Evolutionary conservation across 257 asterid genomes (phyloP), one percentile per base, ranked within the genome.

Genomic region (Solanum chilense): DNA sequence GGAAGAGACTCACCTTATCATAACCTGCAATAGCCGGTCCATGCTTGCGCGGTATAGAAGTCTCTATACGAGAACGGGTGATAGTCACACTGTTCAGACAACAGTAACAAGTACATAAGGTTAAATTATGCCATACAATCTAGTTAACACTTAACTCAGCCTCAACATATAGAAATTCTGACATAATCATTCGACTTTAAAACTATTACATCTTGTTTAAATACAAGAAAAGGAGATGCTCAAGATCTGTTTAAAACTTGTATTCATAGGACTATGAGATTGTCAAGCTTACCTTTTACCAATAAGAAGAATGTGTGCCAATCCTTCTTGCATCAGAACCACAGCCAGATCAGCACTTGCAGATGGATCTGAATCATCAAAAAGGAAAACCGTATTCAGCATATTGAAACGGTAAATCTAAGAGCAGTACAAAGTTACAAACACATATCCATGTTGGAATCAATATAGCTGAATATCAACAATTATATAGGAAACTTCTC

Each of bases 41-140:
- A 87, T 97, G 99, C 93, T 97, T 97, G 89, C 99, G 98, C 49
- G 99, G 99, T 88, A 97, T 97, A 62, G 99, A 97, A 75, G 98
- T 91, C 94, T 95, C 99, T 88, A 95, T 86, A 81, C 97, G 97
- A 81, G 97, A 85, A 85, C 99, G 98, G 29, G 98, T 93, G 49
- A 90, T 87, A 69, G 99, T 97, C 89, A 97, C 92, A 37, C 99
- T 97, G 96, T 91, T 89, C 86, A 88, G 62, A 89, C 68, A 87
- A 88, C 16, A 88, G 68, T 60, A 66, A 87, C 45, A 47, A 58
- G 85, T 80, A 80, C 69, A 85, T 62, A 47, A 42, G 25, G 44
- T 62, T 13, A 39, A 60, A 71, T 47, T 21, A 37, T 83, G 74
- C 23, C 66, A 31, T 15, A 44, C 18, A 18, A 81, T 81, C 85